phyloP scores from a whole-genome alignment of 352 stramenopile species.

The Peronospora farinosa region DNA sequence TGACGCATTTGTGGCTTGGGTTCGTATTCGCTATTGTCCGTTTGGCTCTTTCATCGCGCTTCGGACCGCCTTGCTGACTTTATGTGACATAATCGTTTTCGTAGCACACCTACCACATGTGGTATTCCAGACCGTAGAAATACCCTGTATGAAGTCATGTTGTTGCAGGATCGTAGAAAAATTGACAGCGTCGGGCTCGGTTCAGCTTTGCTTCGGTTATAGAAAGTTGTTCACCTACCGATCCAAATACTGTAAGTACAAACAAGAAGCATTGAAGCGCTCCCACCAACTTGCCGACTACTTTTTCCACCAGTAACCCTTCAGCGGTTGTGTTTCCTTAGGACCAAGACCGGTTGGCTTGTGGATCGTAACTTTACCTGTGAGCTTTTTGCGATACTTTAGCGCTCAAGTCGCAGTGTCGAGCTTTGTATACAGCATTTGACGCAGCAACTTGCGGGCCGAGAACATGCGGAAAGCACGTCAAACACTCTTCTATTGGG shows the following conservation, averaged over 20 bases:
- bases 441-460: constrained; percentile 41
- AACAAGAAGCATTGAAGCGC: background rate
- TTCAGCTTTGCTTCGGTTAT: constrained; percentile 62
- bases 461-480: constrained; percentile 53
- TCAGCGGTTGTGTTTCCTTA: constrained; percentile 58
- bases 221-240: constrained; percentile 55
- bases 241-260: constrained; percentile 11
- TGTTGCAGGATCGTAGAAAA: constrained; percentile 34
- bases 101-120: constrained; percentile 44
- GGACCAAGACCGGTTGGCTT: constrained; percentile 53
- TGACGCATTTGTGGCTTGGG: background rate
- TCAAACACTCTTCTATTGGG: constrained; percentile 43
- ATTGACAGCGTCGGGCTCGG: constrained; percentile 42
- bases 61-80: constrained; percentile 9
- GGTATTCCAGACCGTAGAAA: constrained; percentile 52
- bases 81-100: constrained; percentile 23
- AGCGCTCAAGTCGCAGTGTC: constrained; percentile 29
- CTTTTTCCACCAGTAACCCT: constrained; percentile 40
- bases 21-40: constrained; percentile 11
- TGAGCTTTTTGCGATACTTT: constrained; percentile 54
- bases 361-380: constrained; percentile 23
- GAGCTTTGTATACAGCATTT: constrained; percentile 57
- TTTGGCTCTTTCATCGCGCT: constrained; percentile 17
- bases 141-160: constrained; percentile 2
- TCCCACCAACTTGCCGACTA: constrained; percentile 29